Base-by-base conservation (phyloP, 2,329 filamentous ascomycete species). In the Xylaria sp. region DNA sequence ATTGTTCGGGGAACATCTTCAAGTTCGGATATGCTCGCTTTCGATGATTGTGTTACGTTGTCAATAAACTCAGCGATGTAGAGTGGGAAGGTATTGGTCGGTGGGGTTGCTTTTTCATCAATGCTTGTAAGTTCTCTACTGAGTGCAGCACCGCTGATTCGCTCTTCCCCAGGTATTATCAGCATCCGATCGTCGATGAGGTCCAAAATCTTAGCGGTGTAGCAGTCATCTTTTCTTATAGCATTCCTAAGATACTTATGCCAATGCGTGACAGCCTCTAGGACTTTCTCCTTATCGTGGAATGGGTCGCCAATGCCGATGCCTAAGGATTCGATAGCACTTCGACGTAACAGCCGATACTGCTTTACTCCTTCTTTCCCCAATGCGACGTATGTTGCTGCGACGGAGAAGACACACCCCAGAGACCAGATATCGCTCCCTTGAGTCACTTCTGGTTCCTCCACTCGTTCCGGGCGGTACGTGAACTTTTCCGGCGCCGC, bases 381-480 rank as follows among this genome's bases (percentile, higher is more conserved):
- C 1, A 81, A 64, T 0, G 80, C 76, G 7, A 80, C 72, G 75
- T 80, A 83, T 0, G 80, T 81, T 1, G 81, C 81, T 4, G 79
- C 78, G 0, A 80, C 70, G 0, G 81, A 82, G 25, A 82, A 70
- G 0, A 83, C 79, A 51, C 81, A 83, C 0, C 78, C 79, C 8
- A 81, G 68, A 2, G 81, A 82, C 82, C 82, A 83, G 0, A 76
- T 78, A 55, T 83, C 82, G 9, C 79, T 81, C 1, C 69, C 72
- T 64, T 79, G 79, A n/a, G 71, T 66, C 1, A 79, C 73, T 1
- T 52, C 51, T 9, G 56, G 54, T 28, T 64, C 49, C 18, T 43
- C 54, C 31, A 25, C 43, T 23, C 55, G 49, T 33, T 54, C 48
- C 56, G 18, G 68, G 49, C 72, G 70, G 7, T 70, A 75, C 57